Evolutionary conservation across 164 flowering plant species (phyloP).

Genomic region (Malania oleifera): DNA sequence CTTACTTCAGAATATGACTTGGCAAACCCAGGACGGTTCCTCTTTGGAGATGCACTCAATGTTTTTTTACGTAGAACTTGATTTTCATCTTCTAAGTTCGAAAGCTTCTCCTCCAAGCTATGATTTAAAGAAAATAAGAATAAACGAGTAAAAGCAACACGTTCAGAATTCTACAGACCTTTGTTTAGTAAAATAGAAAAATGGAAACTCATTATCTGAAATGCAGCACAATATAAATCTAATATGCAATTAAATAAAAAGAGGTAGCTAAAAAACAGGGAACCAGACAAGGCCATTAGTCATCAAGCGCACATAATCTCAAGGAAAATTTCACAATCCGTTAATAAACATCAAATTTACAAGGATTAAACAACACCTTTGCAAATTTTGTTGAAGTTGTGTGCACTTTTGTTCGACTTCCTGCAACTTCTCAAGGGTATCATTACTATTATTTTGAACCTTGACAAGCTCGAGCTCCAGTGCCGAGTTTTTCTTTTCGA

Average conservation of each 20-base stretch:
- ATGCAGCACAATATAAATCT: not conserved
- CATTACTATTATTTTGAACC: constrained; percentile 42
- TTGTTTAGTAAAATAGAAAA: not conserved
- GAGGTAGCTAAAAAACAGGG: no score
- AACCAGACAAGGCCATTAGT: no score
- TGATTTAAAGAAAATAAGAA: not conserved
- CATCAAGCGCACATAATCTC: not conserved
- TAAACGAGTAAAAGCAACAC: not conserved
- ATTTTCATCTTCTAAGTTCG: constrained; percentile 75
- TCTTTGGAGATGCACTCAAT: constrained; percentile 49
- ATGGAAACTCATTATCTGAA: not conserved
- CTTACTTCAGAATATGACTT: constrained; percentile 61
- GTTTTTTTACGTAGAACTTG: constrained; percentile 79
- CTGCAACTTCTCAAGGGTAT: constrained; percentile 51
- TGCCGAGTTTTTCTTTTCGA: constrained; percentile 52
- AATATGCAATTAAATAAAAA: not conserved
- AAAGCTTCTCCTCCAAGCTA: constrained; percentile 84
- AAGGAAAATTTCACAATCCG: not conserved
- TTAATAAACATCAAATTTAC: not conserved
- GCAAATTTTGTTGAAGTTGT: constrained; percentile 61
- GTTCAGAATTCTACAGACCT: not conserved
- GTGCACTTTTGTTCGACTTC: constrained; percentile 61
- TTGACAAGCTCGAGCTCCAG: constrained; percentile 59
- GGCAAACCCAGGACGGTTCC: constrained; percentile 41
- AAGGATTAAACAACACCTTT: constrained; percentile 37